Evolutionary conservation across 345 rosid species (phyloP).

Genomic region (Geranium rotundifolium): DNA sequence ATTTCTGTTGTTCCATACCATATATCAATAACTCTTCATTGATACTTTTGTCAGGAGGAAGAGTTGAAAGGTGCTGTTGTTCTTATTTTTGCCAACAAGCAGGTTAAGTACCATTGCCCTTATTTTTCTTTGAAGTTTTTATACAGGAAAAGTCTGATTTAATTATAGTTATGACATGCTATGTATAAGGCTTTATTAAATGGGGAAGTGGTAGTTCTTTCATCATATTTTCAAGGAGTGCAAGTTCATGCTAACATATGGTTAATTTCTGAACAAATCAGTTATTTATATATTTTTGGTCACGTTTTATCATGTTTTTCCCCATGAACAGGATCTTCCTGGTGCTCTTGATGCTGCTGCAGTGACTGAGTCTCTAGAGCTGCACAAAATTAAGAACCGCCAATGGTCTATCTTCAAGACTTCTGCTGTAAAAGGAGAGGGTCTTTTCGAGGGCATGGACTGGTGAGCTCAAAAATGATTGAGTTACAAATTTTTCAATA

Average conservation of each 20-base stretch:
- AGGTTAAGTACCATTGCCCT: conserved; percentile 22
- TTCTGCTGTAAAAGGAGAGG: conserved; percentile 61
- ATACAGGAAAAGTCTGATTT: no score
- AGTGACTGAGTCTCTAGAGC: conserved; percentile 53
- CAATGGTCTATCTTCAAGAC: conserved; percentile 73
- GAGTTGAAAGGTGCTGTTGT: conserved; percentile 57
- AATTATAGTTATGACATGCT: no score
- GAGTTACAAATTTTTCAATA: background rate
- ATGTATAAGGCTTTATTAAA: background rate
- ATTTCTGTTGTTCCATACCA: background rate
- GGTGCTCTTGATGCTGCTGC: conserved; percentile 69
- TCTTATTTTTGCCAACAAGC: conserved; percentile 63
- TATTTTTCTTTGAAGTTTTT: background rate
- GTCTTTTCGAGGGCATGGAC: conserved; percentile 67
- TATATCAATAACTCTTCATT: background rate
- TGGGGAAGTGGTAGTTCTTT: no score
- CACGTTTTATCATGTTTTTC: no score
- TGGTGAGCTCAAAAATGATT: conserved; percentile 30
- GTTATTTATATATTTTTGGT: background rate
- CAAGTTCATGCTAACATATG: background rate
- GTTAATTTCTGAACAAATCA: background rate
- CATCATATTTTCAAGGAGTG: background rate
- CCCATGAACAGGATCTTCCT: conserved; percentile 49
- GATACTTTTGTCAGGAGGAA: conserved; percentile 41
- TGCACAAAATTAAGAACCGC: conserved; percentile 60